Base-by-base conservation (phyloP, 331 rosid genomes). In the Rosa hybrid region DNA sequence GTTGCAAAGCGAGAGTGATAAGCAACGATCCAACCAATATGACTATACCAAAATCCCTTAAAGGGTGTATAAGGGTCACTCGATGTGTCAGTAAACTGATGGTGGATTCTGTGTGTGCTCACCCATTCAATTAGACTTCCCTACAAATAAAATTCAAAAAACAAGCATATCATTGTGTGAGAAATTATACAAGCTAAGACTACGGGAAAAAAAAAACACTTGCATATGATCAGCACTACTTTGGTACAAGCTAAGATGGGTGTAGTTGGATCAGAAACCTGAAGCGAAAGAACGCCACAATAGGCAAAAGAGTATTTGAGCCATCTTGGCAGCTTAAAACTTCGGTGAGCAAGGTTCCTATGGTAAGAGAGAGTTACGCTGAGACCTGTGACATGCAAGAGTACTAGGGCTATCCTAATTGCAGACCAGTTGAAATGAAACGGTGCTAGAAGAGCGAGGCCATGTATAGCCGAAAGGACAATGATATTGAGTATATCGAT, bases 51-150 rank as follows among this genome's bases (percentile, higher is more conserved):
- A 60, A 60, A 23, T 23, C 67, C 67, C 7, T 60, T 60, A 12
- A 60, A 21, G 16, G 67, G 67, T 3, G 67, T n/a, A 60, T 60
- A 38, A 60, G 67, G 67, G 38, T 60, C 67, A 4, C 5, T n/a
- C 0, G 16, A n/a, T 21, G 67, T 23, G 16, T 60, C 38, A 3
- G 67, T 23, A n/a, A 60, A 60, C 38, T 23, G 38, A 23, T 60
- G 67, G 38, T 60, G 67, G 13, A 38, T 60, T 60, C 34, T 60
- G 38, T 60, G 67, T 3, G 67, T 20, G 67, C 67, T 60, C 67
- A 60, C 67, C 67, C 67, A 60, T 10, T 60, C 67, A 60, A 60
- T 60, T 4, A 38, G 67, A 60, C 38, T 60, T 23, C 67, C 67
- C 34, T 59, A 56, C 25, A 56, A 59, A 21, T n/a, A 59, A 10